These are phyloP conservation scores for Aspergillus leporis DNA, from an alignment of 495 filamentous ascomycete species.

Conservation along the genomic window DNA sequence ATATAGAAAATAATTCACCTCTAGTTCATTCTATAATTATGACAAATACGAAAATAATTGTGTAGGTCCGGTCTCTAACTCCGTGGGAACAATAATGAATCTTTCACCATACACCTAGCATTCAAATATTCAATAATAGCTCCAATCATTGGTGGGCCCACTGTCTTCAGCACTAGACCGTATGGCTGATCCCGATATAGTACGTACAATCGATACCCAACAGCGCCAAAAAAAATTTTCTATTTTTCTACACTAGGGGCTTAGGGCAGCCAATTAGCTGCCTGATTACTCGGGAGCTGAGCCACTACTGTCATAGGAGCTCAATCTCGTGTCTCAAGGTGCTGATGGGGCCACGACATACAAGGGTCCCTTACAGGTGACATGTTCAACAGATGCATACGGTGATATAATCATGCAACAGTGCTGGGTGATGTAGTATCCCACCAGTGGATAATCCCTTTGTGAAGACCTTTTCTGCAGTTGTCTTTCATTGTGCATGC, in stretches of 20 bases:
- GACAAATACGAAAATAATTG: not conserved
- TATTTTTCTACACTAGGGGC: not conserved
- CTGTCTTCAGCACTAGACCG: not conserved
- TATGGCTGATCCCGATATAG: constrained; percentile 1
- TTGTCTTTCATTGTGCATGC: not conserved
- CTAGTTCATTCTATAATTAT: not conserved
- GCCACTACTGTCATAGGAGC: not conserved
- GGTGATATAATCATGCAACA: not conserved
- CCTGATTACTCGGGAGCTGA: not conserved
- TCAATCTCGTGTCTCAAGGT: constrained; percentile 19
- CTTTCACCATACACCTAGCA: not conserved
- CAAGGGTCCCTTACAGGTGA: constrained; percentile 20
- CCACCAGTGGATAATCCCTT: constrained; percentile 1
- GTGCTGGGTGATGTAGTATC: not conserved
- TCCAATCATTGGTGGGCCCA: constrained; percentile 1
- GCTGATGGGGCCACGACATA: constrained; percentile 16
- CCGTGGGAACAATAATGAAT: not conserved
- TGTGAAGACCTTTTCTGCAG: not conserved
- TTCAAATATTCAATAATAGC: not conserved
- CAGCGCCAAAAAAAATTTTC: not conserved
- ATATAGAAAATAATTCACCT: not conserved
- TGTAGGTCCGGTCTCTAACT: not conserved
- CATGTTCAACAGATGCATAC: constrained; percentile 12
- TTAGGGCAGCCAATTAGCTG: constrained; percentile 7
- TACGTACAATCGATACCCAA: not conserved